A percentile compares a stretch with the other conserved stretches of the same genome.
Conservation (phyloP, 192 early-diverging fungal species). For the Backusella tarrabulga region DNA sequence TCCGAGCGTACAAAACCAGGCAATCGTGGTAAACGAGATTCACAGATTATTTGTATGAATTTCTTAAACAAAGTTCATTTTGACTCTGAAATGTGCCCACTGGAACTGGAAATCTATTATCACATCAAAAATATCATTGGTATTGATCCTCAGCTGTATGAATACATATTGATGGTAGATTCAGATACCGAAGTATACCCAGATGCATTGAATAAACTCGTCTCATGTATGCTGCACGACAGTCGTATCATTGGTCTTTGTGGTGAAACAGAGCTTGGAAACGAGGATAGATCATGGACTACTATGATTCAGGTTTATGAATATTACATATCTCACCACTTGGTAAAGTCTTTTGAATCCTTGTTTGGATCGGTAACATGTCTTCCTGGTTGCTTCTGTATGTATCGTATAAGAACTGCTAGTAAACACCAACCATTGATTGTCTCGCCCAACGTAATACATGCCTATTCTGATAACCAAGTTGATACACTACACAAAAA, state of each 20-base stretch:
- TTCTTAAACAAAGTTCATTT: conserved; percentile 81
- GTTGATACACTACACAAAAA: conserved; percentile 99
- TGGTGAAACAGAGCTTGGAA: conserved; percentile 94
- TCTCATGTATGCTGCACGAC: conserved; percentile 81
- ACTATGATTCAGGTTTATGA: conserved; percentile 99
- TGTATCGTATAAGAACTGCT: conserved; percentile 94
- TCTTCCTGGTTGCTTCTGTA: conserved; percentile 97
- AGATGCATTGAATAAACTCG: conserved; percentile 84
- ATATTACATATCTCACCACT: conserved; percentile 96
- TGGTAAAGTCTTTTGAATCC: conserved; percentile 97
- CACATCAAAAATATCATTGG: conserved; percentile 86
- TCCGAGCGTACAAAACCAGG: conserved; percentile 71
- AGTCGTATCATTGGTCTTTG: conserved; percentile 90
- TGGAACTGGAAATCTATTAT: conserved; percentile 81
- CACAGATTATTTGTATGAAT: conserved; percentile 83
- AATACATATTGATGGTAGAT: conserved; percentile 77
- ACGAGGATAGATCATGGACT: conserved; percentile 92
- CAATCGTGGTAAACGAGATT: conserved; percentile 87
- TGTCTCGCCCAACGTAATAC: conserved; percentile 83
- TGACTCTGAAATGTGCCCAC: conserved; percentile 72
- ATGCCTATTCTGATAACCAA: conserved; percentile 90
- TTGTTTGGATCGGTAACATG: conserved; percentile 97
- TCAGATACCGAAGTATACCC: conserved; percentile 79
- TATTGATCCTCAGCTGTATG: conserved; percentile 77
- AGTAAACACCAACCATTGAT: conserved; percentile 90